These are phyloP conservation scores for Diaporthe sp. DNA, from an alignment of 2,329 filamentous ascomycete species.

Conservation along the genomic window DNA sequence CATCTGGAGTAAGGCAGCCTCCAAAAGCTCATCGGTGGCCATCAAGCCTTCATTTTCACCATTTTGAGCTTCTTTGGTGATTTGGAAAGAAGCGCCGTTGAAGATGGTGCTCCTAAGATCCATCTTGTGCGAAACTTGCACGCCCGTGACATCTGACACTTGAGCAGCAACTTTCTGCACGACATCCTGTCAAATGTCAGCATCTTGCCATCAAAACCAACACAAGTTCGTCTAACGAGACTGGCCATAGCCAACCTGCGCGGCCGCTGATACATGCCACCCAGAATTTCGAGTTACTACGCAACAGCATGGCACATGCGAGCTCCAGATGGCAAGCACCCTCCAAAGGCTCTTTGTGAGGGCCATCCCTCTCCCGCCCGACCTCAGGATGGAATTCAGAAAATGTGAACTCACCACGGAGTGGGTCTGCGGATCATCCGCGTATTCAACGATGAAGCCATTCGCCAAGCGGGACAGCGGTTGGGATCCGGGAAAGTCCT, in stretches of 20 bases:
- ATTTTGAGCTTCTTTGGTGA: background rate
- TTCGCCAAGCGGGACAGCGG: constrained; percentile 11
- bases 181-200: constrained; percentile 4
- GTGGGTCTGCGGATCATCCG: constrained; percentile 23
- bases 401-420: background rate
- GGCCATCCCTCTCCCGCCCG: no score
- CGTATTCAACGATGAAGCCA: constrained; percentile 36
- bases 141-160: constrained; percentile 20
- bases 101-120: constrained; percentile 30
- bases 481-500: constrained; percentile 8
- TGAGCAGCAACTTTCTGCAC: constrained; percentile 16
- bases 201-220: background rate
- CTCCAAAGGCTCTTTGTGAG: background rate
- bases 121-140: constrained; percentile 30
- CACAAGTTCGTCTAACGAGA: background rate
- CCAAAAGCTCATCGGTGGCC: constrained; percentile 19
- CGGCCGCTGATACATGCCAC: background rate
- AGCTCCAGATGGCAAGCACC: no score
- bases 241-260: no score
- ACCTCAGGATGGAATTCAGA: background rate
- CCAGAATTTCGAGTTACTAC: background rate
- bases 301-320: background rate
- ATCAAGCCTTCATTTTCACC: background rate
- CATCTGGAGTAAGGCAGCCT: constrained; percentile 29
- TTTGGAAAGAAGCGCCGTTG: constrained; percentile 29